Base-by-base conservation (phyloP, 1,284 basidiomycete species). In the Takashimella koratensis region DNA sequence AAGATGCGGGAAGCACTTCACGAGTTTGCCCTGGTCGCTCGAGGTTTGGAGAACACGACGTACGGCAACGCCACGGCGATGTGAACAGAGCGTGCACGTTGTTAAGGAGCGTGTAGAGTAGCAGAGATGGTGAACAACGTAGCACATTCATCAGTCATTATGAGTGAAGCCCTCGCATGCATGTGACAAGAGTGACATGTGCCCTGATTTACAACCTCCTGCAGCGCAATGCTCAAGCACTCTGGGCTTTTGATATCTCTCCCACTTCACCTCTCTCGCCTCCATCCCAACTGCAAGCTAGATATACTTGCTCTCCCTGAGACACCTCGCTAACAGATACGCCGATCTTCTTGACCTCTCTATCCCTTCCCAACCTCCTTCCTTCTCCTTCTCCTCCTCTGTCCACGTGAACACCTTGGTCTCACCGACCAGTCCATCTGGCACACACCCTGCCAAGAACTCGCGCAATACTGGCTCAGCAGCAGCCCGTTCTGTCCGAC, bases 1-100 rank as follows among this genome's bases (percentile, higher is more conserved):
- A 70, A 69, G 61, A 76, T 77, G 64, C 61, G 73, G 45, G 75
- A 75, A 57, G 75, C 75, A n/a, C 57, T 77, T 43, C 70, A 77
- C 52, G 76, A 77, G 46, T 77, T 77, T 60, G 75, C 76, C 6
- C 60, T 77, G 22, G 69, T 77, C 20, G 65, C 71, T 2, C 60
- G 75, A 46, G 75, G 75, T 3, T 52, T 76, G 45, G 75, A 71
- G 40, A 73, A 71, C 49, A 76, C 75, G 22, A 71, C 68, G 3
- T 76, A 76, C 57, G 75, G 75, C 3, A 76, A 70, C 49, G 75
- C 74, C 2, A 75, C 75, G 10, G 66, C 66, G n/a, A 55, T 70
- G 12, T 65, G 45, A 49, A 20, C 23, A 51, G 45, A 20, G 10
- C 21, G 16, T 44, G 10, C 10, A 19, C 10, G 43, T 44, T 23